phyloP scores from a whole-genome alignment of 2,329 filamentous ascomycete genomes.

The Whalleya microplaca region DNA sequence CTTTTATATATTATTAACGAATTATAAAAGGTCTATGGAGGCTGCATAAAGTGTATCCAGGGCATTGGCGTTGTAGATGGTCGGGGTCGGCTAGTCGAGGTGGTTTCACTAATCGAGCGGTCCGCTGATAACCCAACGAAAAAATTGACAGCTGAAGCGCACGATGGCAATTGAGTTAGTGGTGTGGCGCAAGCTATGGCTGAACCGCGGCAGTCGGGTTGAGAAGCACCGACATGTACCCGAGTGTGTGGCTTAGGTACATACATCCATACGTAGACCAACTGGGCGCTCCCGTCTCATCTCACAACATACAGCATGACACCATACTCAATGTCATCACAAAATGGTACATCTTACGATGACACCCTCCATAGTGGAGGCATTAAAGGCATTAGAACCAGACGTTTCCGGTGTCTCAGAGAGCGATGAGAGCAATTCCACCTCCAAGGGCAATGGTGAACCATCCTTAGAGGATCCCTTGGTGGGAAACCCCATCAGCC shows the following conservation, averaged over 20 bases:
- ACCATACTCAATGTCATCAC: conserved; percentile 6
- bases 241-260: conserved; percentile 7
- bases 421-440: conserved; percentile 20
- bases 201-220: not conserved
- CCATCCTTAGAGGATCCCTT: conserved; percentile 54
- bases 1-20: conserved; percentile 20
- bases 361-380: conserved; percentile 69
- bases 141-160: conserved; percentile 10
- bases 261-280: too few relatives aligned
- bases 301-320: conserved; percentile 2
- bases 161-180: not conserved
- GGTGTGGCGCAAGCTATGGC: not conserved
- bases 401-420: conserved; percentile 1
- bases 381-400: conserved; percentile 46
- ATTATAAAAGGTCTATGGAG: conserved; percentile 38
- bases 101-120: conserved; percentile 1
- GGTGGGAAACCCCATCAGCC: conserved; percentile 71
- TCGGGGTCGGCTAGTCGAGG: not conserved
- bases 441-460: conserved; percentile 39
- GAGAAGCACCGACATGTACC: not conserved
- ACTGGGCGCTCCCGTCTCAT: too few relatives aligned
- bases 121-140: not conserved
- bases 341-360: conserved; percentile 79
- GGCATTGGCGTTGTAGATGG: conserved; percentile 21
- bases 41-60: conserved; percentile 16